Evolutionary conservation across 192 early-diverging fungal species (phyloP).

Genomic region (Rhizophagus clarus): DNA sequence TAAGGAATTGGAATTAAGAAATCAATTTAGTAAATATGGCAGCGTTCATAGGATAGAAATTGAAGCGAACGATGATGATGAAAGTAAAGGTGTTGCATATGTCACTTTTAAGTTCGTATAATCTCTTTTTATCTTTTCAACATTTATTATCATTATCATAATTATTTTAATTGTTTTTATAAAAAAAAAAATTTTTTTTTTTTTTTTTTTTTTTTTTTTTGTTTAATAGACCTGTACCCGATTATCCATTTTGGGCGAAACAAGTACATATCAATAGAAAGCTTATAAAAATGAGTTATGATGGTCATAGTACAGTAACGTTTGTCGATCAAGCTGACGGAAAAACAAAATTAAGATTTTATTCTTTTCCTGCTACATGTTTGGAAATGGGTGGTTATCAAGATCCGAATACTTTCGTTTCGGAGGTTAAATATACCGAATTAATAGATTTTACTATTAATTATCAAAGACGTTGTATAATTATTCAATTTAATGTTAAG

Average conservation of each 20-base stretch:
- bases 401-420: conserved; percentile 26
- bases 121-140: not conserved
- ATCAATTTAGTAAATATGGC: conserved; percentile 24
- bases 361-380: not conserved
- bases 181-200: too few relatives aligned
- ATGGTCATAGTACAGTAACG: not conserved
- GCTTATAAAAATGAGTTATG: conserved; percentile 21
- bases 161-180: not conserved
- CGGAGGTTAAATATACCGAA: conserved; percentile 20
- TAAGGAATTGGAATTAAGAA: conserved; percentile 21
- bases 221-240: not conserved
- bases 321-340: not conserved
- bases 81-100: conserved; percentile 1
- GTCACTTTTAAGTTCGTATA: conserved; percentile 26
- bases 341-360: not conserved
- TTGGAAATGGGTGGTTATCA: conserved; percentile 36
- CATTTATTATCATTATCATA: not conserved
- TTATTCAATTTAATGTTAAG: conserved; percentile 33
- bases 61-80: conserved; percentile 13
- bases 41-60: conserved; percentile 30
- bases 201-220: not conserved
- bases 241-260: conserved; percentile 1
- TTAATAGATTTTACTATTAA: conserved; percentile 27
- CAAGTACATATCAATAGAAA: conserved; percentile 30
- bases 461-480: conserved; percentile 31